Conservation (phyloP, 176 grass and related monocot species). For the Oryza australiensis region DNA sequence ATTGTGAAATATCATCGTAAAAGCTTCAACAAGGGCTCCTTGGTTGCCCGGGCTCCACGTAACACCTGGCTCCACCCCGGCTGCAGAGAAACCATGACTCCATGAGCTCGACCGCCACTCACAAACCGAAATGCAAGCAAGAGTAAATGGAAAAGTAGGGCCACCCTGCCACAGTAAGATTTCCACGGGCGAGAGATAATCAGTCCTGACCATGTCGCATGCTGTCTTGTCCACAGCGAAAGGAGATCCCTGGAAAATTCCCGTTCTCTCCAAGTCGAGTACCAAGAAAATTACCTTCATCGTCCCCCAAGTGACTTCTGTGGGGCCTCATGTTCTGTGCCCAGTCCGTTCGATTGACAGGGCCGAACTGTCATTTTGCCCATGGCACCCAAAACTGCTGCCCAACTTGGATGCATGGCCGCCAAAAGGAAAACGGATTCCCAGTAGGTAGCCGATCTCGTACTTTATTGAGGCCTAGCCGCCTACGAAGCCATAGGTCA, state of each 20-base stretch:
- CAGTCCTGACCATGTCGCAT: constrained; percentile 6
- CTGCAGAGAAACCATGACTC: background rate
- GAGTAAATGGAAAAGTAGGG: background rate
- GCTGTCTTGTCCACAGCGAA: constrained; percentile 32
- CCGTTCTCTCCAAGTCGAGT: constrained; percentile 9
- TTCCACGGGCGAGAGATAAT: constrained; percentile 14
- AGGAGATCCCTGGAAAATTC: constrained; percentile 43
- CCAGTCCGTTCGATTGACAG: background rate
- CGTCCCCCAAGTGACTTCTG: constrained; percentile 13
- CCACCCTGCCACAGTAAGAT: background rate
- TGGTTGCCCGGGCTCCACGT: background rate
- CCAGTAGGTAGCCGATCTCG: constrained; percentile 33
- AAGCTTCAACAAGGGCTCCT: background rate
- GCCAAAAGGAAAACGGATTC: constrained; percentile 41
- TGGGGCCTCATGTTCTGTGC: constrained; percentile 3
- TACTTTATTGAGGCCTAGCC: constrained; percentile 27
- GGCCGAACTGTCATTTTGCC: constrained; percentile 34
- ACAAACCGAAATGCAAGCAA: background rate
- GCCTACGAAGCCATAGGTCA: constrained; percentile 2
- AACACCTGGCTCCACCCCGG: background rate
- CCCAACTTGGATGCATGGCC: constrained; percentile 29
- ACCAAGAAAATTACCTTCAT: constrained; percentile 27
- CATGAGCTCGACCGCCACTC: background rate
- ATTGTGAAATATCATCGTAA: background rate
- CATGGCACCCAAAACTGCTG: constrained; percentile 18